Evolutionary conservation across 306 rosid species (phyloP).

Genomic region (Trifolium fragiferum): DNA sequence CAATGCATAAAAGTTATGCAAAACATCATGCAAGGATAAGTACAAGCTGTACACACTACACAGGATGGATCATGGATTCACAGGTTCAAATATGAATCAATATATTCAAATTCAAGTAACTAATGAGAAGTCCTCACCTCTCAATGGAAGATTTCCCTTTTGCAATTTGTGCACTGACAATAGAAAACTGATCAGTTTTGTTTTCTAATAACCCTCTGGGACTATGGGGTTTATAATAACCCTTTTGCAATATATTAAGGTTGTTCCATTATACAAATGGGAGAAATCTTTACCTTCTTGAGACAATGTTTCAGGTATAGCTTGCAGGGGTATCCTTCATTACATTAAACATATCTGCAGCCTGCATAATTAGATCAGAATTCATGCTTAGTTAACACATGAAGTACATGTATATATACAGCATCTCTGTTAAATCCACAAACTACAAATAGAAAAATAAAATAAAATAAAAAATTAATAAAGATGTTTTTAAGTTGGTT

Average conservation of each 20-base stretch:
- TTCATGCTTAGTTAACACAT: constrained; percentile 38
- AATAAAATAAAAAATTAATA: constrained; percentile 16
- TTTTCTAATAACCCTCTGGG: constrained; percentile 58
- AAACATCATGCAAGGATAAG: constrained; percentile 37
- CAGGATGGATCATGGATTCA: constrained; percentile 15
- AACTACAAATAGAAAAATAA: constrained; percentile 10
- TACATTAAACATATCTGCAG: constrained; percentile 98
- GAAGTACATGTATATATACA: constrained; percentile 20
- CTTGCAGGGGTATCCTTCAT: constrained; percentile 83
- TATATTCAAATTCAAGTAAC: neutral
- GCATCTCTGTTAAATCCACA: constrained; percentile 19
- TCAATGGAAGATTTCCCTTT: constrained; percentile 56
- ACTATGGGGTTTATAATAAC: constrained; percentile 54
- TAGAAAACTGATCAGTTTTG: constrained; percentile 51
- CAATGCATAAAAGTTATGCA: constrained; percentile 45
- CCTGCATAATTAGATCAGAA: constrained; percentile 59
- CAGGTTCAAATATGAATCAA: constrained; percentile 30
- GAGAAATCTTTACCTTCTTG: constrained; percentile 79
- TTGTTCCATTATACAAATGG: constrained; percentile 46
- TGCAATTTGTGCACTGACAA: constrained; percentile 37
- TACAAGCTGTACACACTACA: neutral
- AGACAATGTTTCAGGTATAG: constrained; percentile 84
- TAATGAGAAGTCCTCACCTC: constrained; percentile 48
- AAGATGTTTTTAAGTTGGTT: constrained; percentile 23
- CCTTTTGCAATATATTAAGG: no score